phyloP scores from a whole-genome alignment of 1,139 yeast genomes.

The Diutina mesorugosa region DNA sequence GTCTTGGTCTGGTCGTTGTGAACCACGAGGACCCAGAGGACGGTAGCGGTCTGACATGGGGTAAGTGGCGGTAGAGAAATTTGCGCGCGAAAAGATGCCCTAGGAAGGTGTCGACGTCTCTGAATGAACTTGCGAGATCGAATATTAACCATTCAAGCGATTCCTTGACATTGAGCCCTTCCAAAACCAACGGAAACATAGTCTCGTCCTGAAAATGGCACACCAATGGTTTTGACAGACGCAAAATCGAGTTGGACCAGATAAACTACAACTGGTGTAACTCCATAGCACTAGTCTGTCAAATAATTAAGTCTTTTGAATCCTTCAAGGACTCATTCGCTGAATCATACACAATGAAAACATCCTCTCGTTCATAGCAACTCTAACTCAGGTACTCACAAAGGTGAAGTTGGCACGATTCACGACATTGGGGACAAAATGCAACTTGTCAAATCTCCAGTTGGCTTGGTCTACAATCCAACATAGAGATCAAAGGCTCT shows the following conservation, averaged over 20 bases:
- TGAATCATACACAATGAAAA: not conserved
- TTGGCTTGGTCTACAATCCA: not conserved
- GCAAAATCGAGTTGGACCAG: not conserved
- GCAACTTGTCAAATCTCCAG: not conserved
- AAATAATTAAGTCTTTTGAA: not conserved
- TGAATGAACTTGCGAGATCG: not conserved
- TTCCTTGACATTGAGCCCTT: not conserved
- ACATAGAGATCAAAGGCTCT: not conserved
- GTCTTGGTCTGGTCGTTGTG: not conserved
- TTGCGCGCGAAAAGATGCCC: slow-evolving; percentile 2
- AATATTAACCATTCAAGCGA: not conserved
- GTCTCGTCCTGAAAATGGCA: not conserved
- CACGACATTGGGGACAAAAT: not conserved
- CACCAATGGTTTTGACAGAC: not conserved
- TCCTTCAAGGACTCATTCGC: not conserved
- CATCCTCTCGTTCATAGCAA: not conserved
- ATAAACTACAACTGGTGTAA: not conserved
- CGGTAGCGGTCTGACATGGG: slow-evolving; percentile 1
- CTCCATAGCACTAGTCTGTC: not conserved
- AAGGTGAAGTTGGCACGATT: not conserved
- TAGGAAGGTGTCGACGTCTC: not conserved
- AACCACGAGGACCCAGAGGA: not conserved
- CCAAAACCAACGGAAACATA: not conserved
- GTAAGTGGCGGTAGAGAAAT: not conserved
- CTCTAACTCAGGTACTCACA: not conserved